Conservation (phyloP, 2,329 filamentous ascomycete genomes). For the Diaporthe destruens region DNA sequence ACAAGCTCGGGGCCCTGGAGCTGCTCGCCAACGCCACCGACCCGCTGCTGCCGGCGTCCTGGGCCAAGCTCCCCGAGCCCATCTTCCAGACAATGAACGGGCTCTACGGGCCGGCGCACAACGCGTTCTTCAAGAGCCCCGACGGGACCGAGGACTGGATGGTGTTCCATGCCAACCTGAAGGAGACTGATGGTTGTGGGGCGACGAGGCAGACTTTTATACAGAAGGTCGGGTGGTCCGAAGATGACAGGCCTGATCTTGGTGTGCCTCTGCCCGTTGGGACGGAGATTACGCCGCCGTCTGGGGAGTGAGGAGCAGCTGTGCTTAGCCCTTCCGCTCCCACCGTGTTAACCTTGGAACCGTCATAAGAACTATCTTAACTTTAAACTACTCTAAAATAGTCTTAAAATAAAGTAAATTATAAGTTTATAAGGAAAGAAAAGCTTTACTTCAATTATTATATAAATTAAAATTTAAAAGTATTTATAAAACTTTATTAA, state of each 20-base stretch:
- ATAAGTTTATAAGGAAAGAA: too few relatives aligned
- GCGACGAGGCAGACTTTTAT: background rate
- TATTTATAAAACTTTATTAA: too few relatives aligned
- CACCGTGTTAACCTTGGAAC: too few relatives aligned
- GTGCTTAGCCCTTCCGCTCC: background rate
- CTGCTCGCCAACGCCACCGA: background rate
- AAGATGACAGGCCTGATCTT: background rate
- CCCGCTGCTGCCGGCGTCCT: constrained; percentile 4
- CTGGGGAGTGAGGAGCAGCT: background rate
- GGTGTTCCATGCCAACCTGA: constrained; percentile 1
- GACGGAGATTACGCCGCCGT: background rate
- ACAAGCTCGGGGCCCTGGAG: constrained; percentile 6
- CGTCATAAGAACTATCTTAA: too few relatives aligned
- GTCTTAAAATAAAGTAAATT: too few relatives aligned
- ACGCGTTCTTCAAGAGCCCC: background rate
- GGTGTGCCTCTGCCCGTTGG: background rate
- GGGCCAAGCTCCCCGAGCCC: constrained; percentile 1
- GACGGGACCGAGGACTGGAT: background rate
- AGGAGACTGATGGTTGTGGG: background rate
- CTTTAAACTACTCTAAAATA: too few relatives aligned
- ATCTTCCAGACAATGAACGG: background rate
- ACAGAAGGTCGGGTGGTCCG: background rate
- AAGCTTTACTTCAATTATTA: too few relatives aligned
- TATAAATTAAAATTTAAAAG: too few relatives aligned
- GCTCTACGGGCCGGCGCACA: background rate